phyloP scores from a whole-genome alignment of 2,329 filamentous ascomycete genomes.

The Metarhizium anisopliae region DNA sequence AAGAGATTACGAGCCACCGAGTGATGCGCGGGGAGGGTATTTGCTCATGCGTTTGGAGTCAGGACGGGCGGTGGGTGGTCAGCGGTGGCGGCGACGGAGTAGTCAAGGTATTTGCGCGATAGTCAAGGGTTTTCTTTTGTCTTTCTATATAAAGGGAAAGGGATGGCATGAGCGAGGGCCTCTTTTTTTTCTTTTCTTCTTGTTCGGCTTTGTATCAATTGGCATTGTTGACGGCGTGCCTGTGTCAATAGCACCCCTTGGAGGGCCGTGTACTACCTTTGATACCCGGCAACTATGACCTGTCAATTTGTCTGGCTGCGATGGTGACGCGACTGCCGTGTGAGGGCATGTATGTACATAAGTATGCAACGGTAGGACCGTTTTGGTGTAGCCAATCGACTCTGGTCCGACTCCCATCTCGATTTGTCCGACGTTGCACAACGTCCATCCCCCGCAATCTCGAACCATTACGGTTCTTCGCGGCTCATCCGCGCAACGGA shows the following conservation, averaged over 20 bases:
- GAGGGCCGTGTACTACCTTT: conserved; percentile 17
- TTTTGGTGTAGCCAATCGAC: too few species aligned
- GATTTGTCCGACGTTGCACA: too few species aligned
- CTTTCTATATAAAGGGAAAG: background rate
- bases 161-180: background rate
- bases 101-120: conserved; percentile 78
- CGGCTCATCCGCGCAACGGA: too few species aligned
- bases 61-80: conserved; percentile 89
- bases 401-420: too few species aligned
- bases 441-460: too few species aligned
- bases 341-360: too few species aligned
- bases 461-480: too few species aligned
- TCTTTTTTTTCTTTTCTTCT: background rate
- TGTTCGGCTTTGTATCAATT: conserved; percentile 2
- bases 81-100: conserved; percentile 91
- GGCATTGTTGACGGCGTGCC: conserved; percentile 6
- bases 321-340: too few species aligned
- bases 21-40: conserved; percentile 95
- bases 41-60: conserved; percentile 90
- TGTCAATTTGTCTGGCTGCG: too few species aligned
- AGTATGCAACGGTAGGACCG: too few species aligned
- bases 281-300: conserved; percentile 20
- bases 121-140: conserved; percentile 1
- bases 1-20: conserved; percentile 88
- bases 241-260: conserved; percentile 10